phyloP scores from a whole-genome alignment of 495 filamentous ascomycete species.

The Podospora pseudopauciseta region DNA sequence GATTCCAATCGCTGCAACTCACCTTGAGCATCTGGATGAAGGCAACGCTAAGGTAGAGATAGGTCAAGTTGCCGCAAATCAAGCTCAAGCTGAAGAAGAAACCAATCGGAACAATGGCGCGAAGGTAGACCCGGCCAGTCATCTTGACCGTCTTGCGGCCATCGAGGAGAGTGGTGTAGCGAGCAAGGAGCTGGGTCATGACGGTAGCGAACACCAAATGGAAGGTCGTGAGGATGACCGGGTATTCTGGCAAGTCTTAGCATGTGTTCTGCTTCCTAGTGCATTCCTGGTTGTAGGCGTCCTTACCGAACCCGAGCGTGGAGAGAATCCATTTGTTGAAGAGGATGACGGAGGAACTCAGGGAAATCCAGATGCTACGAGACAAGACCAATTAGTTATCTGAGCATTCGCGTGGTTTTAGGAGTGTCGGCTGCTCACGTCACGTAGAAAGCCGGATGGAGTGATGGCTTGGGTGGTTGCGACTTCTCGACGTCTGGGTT shows the following conservation, averaged over 20 bases:
- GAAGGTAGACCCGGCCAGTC: constrained; percentile 85
- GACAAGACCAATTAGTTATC: constrained; percentile 15
- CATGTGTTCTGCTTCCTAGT: constrained; percentile 17
- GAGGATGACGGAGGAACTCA: constrained; percentile 90
- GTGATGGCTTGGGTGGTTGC: constrained; percentile 53
- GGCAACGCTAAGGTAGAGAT: constrained; percentile 85
- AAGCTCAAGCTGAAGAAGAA: constrained; percentile 89
- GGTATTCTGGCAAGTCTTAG: constrained; percentile 47
- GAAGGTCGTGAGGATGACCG: constrained; percentile 87
- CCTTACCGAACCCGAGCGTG: constrained; percentile 77
- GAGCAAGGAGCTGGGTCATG: constrained; percentile 86
- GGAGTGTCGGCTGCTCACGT: constrained; percentile 52
- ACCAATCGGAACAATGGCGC: constrained; percentile 89
- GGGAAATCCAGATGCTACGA: constrained; percentile 77
- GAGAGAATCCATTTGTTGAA: constrained; percentile 99
- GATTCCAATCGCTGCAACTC: constrained; percentile 20
- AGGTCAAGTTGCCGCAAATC: constrained; percentile 92
- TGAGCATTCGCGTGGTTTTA: not conserved
- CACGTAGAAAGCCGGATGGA: constrained; percentile 89
- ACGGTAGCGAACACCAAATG: constrained; percentile 84
- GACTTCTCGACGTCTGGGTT: constrained; percentile 68
- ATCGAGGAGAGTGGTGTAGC: constrained; percentile 79
- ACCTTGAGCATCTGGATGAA: constrained; percentile 99
- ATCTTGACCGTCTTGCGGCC: constrained; percentile 89
- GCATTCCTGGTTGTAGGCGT: not conserved